Conservation (phyloP, 192 early-diverging fungal genomes). For the Dissophora globulifera region DNA sequence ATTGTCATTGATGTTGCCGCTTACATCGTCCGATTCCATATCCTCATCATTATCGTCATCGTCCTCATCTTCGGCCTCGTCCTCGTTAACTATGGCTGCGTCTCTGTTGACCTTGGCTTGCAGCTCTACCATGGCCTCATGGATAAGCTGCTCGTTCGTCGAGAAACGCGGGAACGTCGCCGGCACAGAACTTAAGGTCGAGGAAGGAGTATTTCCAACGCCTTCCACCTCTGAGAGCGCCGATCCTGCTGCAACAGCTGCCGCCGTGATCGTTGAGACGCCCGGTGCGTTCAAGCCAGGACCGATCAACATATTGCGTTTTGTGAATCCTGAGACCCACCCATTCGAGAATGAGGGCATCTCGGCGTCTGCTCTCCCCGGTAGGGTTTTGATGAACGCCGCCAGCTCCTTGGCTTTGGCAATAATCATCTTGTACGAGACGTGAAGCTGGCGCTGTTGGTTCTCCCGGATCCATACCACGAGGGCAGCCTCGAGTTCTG, state of each 20-base stretch:
- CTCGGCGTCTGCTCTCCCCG: not conserved
- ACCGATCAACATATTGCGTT: constrained; percentile 25
- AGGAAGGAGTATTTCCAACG: too few relatives aligned
- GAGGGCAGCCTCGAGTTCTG: constrained; percentile 30
- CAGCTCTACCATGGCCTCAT: not conserved
- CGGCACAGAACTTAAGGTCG: too few relatives aligned
- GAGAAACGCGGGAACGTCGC: constrained; percentile 13
- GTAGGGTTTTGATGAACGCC: constrained; percentile 18
- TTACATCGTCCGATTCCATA: not conserved
- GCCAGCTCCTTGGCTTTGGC: constrained; percentile 30
- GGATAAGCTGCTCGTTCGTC: constrained; percentile 22
- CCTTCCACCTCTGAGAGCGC: not conserved
- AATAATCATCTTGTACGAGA: constrained; percentile 50
- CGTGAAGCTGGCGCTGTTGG: constrained; percentile 22
- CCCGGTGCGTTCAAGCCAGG: constrained; percentile 24
- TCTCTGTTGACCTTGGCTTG: not conserved
- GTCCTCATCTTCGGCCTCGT: not conserved
- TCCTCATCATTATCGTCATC: not conserved
- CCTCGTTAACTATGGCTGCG: not conserved
- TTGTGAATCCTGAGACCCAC: constrained; percentile 52
- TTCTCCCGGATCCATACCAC: constrained; percentile 32
- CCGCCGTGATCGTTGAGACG: not conserved
- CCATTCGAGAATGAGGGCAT: constrained; percentile 44
- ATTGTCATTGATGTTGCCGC: not conserved
- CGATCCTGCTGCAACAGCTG: not conserved